Conservation (phyloP, 108 stramenopile genomes). For the Discostella pseudostelligera region DNA sequence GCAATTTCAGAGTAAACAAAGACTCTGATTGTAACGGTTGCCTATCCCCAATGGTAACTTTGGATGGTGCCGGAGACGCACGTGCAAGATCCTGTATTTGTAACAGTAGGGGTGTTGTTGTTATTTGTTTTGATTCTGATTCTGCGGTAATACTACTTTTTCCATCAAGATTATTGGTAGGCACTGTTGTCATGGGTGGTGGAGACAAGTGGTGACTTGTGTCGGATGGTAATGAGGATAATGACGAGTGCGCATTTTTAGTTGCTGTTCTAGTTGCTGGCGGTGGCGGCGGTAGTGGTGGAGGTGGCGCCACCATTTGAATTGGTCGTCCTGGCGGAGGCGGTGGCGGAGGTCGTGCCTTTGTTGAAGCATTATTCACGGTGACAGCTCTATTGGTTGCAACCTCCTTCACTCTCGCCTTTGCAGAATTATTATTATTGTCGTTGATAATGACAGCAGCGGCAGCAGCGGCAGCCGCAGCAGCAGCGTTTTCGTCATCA, state of each 20-base stretch:
- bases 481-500: neutral
- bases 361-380: neutral
- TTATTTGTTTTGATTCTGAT: too few species aligned
- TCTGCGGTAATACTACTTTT: too few species aligned
- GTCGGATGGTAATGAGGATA: too few species aligned
- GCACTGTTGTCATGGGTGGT: neutral
- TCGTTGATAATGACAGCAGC: too few species aligned
- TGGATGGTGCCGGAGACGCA: slow-evolving; percentile 13
- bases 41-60: slow-evolving; percentile 17
- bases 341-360: neutral
- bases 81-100: slow-evolving; percentile 13
- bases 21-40: neutral
- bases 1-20: neutral
- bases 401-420: neutral
- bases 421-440: neutral
- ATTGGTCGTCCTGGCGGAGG: slow-evolving; percentile 5
- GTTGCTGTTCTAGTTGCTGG: neutral
- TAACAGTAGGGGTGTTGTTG: slow-evolving; percentile 7
- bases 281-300: slow-evolving; percentile 8
- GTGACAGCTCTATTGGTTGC: neutral
- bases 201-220: slow-evolving; percentile 1
- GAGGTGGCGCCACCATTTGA: neutral
- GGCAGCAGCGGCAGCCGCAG: neutral
- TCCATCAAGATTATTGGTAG: neutral
- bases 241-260: neutral